phyloP scores from a whole-genome alignment of 2,329 filamentous ascomycete species.

The Phaeoacremonium minimum region DNA sequence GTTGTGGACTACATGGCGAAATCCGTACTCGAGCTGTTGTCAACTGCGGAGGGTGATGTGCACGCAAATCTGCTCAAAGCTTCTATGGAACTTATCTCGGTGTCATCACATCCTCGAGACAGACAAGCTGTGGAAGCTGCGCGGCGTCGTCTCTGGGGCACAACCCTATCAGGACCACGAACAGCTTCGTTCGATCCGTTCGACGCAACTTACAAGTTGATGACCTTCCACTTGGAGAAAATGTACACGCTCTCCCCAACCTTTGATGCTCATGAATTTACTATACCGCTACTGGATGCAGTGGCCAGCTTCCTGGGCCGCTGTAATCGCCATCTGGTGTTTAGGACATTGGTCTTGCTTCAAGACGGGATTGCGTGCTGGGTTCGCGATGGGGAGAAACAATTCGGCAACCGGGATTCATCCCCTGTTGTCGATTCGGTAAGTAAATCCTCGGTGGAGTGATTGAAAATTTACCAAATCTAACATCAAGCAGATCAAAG shows the following conservation, averaged over 20 bases:
- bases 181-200: conserved; percentile 55
- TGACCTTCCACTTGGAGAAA: conserved; percentile 45
- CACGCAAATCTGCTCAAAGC: conserved; percentile 25
- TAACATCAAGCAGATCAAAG: conserved; percentile 35
- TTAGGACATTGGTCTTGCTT: conserved; percentile 52
- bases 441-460: conserved; percentile 21
- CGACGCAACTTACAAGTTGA: conserved; percentile 59
- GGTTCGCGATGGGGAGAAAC: conserved; percentile 53
- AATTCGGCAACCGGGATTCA: conserved; percentile 34
- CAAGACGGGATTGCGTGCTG: conserved; percentile 60
- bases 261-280: conserved; percentile 28
- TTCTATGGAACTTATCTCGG: conserved; percentile 36
- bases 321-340: conserved; percentile 44
- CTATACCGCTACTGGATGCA: conserved; percentile 46
- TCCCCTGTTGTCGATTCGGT: conserved; percentile 37
- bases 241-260: conserved; percentile 41
- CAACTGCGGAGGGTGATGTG: conserved; percentile 13
- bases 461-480: too few species aligned
- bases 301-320: conserved; percentile 47
- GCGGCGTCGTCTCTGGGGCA: conserved; percentile 63
- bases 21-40: conserved; percentile 33
- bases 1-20: conserved; percentile 70
- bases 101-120: conserved; percentile 53
- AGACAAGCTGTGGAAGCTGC: conserved; percentile 61
- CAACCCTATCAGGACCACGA: conserved; percentile 32